These are phyloP conservation scores for Salvia miltiorrhiza DNA, from an alignment of 257 asterid genomes.

Conservation along the genomic window DNA sequence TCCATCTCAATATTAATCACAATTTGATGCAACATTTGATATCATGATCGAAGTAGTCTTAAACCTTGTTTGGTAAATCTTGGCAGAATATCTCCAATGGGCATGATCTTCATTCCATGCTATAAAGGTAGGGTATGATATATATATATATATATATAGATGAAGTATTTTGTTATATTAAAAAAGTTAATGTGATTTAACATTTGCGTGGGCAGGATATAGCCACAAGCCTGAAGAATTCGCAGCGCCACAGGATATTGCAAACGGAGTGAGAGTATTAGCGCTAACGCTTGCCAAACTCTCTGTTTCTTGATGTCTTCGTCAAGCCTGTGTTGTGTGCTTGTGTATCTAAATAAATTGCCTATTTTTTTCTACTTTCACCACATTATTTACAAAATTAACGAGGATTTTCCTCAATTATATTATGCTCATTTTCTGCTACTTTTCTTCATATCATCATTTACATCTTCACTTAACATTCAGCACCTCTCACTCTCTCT, in stretches of 20 bases:
- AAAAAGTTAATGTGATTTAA: too few species aligned
- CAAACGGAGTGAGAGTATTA: constrained; percentile 70
- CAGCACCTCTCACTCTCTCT: too few species aligned
- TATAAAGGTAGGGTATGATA: constrained; percentile 60
- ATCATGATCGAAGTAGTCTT: too few species aligned
- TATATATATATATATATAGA: too few species aligned
- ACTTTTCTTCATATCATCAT: neutral
- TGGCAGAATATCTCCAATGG: constrained; percentile 87
- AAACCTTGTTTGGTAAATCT: neutral
- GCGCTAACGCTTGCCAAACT: constrained; percentile 47
- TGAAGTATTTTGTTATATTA: too few species aligned
- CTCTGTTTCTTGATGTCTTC: constrained; percentile 26
- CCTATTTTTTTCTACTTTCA: neutral
- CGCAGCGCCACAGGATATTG: constrained; percentile 47
- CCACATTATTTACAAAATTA: neutral
- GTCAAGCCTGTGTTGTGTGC: neutral
- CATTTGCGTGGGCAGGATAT: constrained; percentile 19
- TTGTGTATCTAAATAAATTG: neutral
- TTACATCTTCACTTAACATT: too few species aligned
- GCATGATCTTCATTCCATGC: constrained; percentile 98
- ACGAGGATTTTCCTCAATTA: neutral
- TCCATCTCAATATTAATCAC: too few species aligned
- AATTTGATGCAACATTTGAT: too few species aligned
- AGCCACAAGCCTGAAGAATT: constrained; percentile 91
- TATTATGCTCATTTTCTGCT: neutral